These are phyloP conservation scores for Pugionium dolabratum DNA, from an alignment of 345 rosid species.

Conservation along the genomic window DNA sequence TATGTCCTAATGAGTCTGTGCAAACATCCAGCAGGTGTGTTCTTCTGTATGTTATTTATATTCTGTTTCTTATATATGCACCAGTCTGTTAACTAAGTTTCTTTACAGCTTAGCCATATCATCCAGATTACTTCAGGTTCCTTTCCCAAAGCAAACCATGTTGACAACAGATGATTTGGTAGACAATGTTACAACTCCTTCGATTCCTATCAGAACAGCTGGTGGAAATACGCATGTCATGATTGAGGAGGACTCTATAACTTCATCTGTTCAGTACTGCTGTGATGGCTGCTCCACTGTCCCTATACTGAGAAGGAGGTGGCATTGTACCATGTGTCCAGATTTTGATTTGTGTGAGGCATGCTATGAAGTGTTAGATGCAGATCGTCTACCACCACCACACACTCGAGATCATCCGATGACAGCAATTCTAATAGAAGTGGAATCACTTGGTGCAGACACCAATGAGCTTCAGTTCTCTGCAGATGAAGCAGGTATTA, in stretches of 20 bases:
- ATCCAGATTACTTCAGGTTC: slow-evolving; percentile 97
- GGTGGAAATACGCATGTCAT: slow-evolving; percentile 72
- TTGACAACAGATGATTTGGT: slow-evolving; percentile 76
- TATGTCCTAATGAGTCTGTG: slow-evolving; percentile 79
- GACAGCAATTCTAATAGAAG: slow-evolving; percentile 95
- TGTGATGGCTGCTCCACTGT: slow-evolving; percentile 99
- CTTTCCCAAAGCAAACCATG: slow-evolving; percentile 96
- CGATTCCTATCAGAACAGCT: slow-evolving; percentile 60
- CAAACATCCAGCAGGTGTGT: slow-evolving; percentile 97
- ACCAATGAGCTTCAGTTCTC: slow-evolving; percentile 82
- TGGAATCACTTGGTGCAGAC: slow-evolving; percentile 82
- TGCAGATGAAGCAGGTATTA: slow-evolving; percentile 62
- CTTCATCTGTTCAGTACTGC: slow-evolving; percentile 96
- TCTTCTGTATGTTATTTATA: slow-evolving; percentile 17
- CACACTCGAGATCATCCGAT: slow-evolving; percentile 95
- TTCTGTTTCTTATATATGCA: slow-evolving; percentile 18
- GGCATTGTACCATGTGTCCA: slow-evolving; percentile 98
- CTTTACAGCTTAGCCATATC: slow-evolving; percentile 91
- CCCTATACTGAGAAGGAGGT: slow-evolving; percentile 89
- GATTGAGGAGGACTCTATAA: slow-evolving; percentile 94
- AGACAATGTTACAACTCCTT: slow-evolving; percentile 57
- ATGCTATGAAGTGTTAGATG: slow-evolving; percentile 85
- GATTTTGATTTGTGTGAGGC: slow-evolving; percentile 98
- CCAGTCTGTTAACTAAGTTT: slow-evolving; percentile 33
- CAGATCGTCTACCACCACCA: slow-evolving; percentile 83